A percentile compares a stretch with the other conserved stretches of the same genome.
Conservation (phyloP, 1,284 basidiomycete genomes). For the Chalciporus sp. region DNA sequence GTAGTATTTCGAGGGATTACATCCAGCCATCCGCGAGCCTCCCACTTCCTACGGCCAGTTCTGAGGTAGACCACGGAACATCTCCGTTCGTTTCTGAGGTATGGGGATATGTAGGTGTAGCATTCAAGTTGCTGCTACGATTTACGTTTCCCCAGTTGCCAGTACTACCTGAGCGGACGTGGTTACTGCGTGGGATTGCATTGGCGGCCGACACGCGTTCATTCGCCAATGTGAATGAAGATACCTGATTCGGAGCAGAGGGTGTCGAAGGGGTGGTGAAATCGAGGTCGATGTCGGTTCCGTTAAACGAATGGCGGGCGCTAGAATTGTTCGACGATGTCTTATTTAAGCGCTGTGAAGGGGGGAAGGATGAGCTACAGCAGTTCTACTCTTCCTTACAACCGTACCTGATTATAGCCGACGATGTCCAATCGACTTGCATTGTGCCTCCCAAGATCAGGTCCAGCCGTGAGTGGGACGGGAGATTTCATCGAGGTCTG, state of each 20-base stretch:
- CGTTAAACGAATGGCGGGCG: slow-evolving; percentile 72
- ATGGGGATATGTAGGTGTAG: slow-evolving; percentile 54
- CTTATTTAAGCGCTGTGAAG: slow-evolving; percentile 54
- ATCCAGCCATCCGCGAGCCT: slow-evolving; percentile 61
- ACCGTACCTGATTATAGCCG: slow-evolving; percentile 64
- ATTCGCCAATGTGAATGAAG: slow-evolving; percentile 50
- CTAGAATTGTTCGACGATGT: slow-evolving; percentile 52
- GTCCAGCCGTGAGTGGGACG: slow-evolving; percentile 76
- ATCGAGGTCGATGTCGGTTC: slow-evolving; percentile 62
- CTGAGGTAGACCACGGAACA: slow-evolving; percentile 67
- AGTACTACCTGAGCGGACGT: slow-evolving; percentile 74
- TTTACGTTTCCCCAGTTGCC: slow-evolving; percentile 73
- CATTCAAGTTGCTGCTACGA: slow-evolving; percentile 52
- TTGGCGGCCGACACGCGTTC: slow-evolving; percentile 33
- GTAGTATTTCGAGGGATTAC: slow-evolving; percentile 16
- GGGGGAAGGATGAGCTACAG: slow-evolving; percentile 16
- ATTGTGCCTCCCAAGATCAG: slow-evolving; percentile 75
- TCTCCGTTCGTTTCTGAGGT: slow-evolving; percentile 58
- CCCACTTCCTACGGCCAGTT: slow-evolving; percentile 56
- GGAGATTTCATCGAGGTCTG: slow-evolving; percentile 66
- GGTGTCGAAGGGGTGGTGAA: slow-evolving; percentile 53
- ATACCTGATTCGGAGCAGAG: slow-evolving; percentile 38
- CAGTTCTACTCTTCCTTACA: slow-evolving; percentile 6
- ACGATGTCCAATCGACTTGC: slow-evolving; percentile 69
- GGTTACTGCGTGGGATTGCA: slow-evolving; percentile 53